Base-by-base conservation (phyloP, 352 stramenopile genomes). In the Blastocystis sp. region DNA sequence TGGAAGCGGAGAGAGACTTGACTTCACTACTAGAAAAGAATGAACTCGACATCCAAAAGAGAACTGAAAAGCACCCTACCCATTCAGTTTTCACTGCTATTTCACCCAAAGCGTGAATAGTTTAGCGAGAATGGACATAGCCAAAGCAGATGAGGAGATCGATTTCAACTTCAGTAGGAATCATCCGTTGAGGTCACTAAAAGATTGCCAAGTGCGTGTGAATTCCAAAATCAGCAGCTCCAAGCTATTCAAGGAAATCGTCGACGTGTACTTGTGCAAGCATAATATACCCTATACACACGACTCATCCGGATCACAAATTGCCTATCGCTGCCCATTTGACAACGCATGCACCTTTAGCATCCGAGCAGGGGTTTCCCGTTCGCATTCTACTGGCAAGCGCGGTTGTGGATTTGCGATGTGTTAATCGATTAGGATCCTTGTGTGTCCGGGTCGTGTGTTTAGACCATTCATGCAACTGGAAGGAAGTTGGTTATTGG, bases 281-380 rank as follows among this genome's bases (percentile, higher is more conserved):
- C 69, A 81, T 42, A 81, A 81, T 46, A 81, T 81, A 44, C 69
- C 69, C 0, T 81, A 81, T 65, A 40, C 69, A 7, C 46, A 44
- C 4, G 69, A 81, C 24, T 81, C 46, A 27, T 64, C 69, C 18
- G 69, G 69, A 27, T 81, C 69, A 2, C 49, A 36, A 21, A 61
- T 81, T 9, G 7, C 14, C 21, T 81, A 81, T 9, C 69, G 69
- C 27, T 81, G 69, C n/a, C 69, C 69, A 11, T 81, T 81, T 29
- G 36, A 32, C 48, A 36, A 65, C 16, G 34, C n/a, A 24, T 81
- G 69, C 42, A 49, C 29, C 4, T 81, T 81, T 44, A 63, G 48
- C 69, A 81, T 81, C 51, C 61, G 63, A 42, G 69, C 44, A 29
- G 69, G 69, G 1, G 56, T 81, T 64, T 81, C 4, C 38, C 46